Base-by-base conservation (phyloP, 345 rosid species). In the Ceriops zippeliana region DNA sequence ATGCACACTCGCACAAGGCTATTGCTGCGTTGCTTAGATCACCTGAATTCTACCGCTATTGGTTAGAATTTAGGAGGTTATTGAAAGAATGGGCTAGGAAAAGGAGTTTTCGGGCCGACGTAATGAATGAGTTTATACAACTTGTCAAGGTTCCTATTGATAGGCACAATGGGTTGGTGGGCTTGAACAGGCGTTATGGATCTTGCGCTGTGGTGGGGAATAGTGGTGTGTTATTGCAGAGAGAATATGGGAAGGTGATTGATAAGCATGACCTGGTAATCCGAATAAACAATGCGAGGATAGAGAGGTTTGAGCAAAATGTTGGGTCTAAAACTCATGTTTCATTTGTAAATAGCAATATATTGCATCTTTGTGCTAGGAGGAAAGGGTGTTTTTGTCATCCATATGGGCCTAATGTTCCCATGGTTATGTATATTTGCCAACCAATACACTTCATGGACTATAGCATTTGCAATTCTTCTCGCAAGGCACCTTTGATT, bases 131-230 rank as follows among this genome's bases (percentile, higher is more conserved):
- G 70, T 83, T 93, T 75, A 70, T 86, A n/a, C 77, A 71, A 27
- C 66, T 82, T 52, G 75, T 93, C 30, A 93, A 88, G 83, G 76
- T 49, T 56, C 90, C 81, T 17, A 79, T 93, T 59, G 90, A 86
- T 68, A 71, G 53, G 71, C 84, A 80, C 66, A 75, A 71, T 67
- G 89, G 84, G 5, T 49, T 70, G 38, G 63, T 61, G 62, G 74
- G 68, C 19, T 73, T 78, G 8, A 85, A 76, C 69, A 24, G 51
- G 68, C 79, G 79, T 58, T 91, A 87, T 61, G 68, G 66, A 7
- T 89, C 98, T 65, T 93, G 97, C 75, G 98, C 98, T 13, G 91
- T 93, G 10, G 96, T 91, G 51, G 98, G 98, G 9, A 93, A 93
- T 51, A 90, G 96, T 68, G 98, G 98, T 31, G 86, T 90, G 46